These are phyloP conservation scores for Zygnema cylindricum DNA, from an alignment of 139 green algal species.

Conservation along the genomic window DNA sequence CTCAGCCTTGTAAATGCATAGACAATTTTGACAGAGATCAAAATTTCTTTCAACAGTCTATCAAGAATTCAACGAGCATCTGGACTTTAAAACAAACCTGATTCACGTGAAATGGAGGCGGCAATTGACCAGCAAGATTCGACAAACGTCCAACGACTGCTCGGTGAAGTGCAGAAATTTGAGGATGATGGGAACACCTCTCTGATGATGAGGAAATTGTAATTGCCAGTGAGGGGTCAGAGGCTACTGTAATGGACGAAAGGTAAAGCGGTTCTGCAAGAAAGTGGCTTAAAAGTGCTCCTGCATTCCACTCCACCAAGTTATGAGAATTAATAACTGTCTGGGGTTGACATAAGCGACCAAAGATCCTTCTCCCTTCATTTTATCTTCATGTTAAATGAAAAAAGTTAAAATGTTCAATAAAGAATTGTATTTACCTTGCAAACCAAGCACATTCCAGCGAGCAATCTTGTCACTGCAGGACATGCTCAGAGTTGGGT, in stretches of 20 bases:
- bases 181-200: background rate
- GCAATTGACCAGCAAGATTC: background rate
- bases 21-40: no score
- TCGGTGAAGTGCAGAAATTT: background rate
- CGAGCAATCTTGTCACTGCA: constrained; percentile 95
- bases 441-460: constrained; percentile 83
- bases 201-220: background rate
- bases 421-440: constrained; percentile 64
- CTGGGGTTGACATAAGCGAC: background rate
- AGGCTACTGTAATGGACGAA: constrained; percentile 52
- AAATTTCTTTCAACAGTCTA: no score
- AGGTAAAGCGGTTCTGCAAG: constrained; percentile 75
- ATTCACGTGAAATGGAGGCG: background rate
- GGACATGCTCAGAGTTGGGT: constrained; percentile 86
- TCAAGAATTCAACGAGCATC: background rate
- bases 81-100: background rate
- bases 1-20: no score
- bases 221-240: no score
- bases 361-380: background rate
- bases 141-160: background rate
- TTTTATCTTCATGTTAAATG: background rate
- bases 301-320: constrained; percentile 18
- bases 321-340: background rate
- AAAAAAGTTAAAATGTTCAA: background rate
- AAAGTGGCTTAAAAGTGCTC: constrained; percentile 65